A percentile compares a stretch with the other conserved stretches of the same genome.
Conservation (phyloP, 2,329 filamentous ascomycete genomes). For the Domatiomyces globalis region DNA sequence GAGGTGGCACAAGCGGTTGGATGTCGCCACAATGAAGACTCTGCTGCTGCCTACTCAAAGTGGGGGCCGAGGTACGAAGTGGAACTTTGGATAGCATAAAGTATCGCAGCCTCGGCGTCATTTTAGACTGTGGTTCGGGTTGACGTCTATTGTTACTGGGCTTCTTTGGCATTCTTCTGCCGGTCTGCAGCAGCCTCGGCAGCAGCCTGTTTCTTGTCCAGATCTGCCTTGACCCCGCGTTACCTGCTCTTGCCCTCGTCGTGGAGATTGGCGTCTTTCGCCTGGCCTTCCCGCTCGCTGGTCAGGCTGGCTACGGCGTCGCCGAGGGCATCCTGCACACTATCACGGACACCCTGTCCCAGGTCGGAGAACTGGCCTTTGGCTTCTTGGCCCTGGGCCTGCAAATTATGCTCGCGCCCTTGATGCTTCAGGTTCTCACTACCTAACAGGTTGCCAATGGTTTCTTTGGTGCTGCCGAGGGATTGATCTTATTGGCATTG, state of each 20-base stretch:
- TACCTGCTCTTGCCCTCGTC: slow-evolving; percentile 73
- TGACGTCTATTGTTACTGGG: too few relatives aligned
- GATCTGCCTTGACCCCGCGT: slow-evolving; percentile 67
- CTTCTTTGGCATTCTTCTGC: too few relatives aligned
- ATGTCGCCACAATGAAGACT: too few relatives aligned
- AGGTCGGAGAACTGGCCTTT: slow-evolving; percentile 67
- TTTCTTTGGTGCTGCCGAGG: slow-evolving; percentile 71
- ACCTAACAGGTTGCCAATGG: slow-evolving; percentile 60
- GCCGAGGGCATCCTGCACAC: slow-evolving; percentile 58
- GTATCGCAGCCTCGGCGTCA: too few relatives aligned
- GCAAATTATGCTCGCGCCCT: slow-evolving; percentile 63
- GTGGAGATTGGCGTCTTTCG: slow-evolving; percentile 48
- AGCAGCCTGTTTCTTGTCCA: slow-evolving; percentile 52
- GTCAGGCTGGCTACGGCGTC: slow-evolving; percentile 56
- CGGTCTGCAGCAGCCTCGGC: too few relatives aligned
- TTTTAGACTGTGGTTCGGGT: too few relatives aligned
- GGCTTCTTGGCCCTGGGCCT: slow-evolving; percentile 70
- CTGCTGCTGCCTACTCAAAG: too few relatives aligned
- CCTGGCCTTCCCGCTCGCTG: slow-evolving; percentile 53
- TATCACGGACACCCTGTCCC: slow-evolving; percentile 50
- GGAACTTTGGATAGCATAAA: too few relatives aligned
- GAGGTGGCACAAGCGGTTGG: too few relatives aligned
- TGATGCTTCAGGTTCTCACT: slow-evolving; percentile 59
- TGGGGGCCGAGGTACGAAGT: too few relatives aligned
- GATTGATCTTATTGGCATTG: slow-evolving; percentile 73